Percentiles rank a stretch among this genome's conserved stretches.
These are phyloP conservation scores for Acacia acuminata DNA, from an alignment of 306 rosid species.

Conservation along the genomic window DNA sequence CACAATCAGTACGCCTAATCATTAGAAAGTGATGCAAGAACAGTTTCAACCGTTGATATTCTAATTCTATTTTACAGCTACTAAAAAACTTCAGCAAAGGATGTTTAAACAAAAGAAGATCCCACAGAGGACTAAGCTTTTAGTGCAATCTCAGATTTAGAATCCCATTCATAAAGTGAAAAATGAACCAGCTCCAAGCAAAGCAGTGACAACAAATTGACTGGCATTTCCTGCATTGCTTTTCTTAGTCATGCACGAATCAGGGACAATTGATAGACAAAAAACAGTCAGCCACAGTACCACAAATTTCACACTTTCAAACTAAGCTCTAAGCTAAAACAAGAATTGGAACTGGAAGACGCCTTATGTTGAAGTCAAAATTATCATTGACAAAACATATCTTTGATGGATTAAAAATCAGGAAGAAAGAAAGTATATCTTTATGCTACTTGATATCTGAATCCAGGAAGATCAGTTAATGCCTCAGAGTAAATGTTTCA, in stretches of 20 bases:
- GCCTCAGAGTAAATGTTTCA: neutral
- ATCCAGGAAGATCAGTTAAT: conserved; percentile 22
- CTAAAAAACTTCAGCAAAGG: neutral
- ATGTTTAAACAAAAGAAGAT: conserved; percentile 19
- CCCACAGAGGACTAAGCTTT: conserved; percentile 3
- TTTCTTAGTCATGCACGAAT: neutral
- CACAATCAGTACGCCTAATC: conserved; percentile 22
- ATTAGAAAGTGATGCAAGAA: conserved; percentile 3
- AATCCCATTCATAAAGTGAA: neutral
- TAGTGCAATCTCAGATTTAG: neutral
- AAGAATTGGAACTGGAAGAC: neutral
- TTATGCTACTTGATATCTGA: neutral
- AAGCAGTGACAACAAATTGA: neutral
- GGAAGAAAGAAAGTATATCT: neutral
- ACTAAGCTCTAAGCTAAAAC: neutral
- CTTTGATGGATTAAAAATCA: conserved; percentile 8
- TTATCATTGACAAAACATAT: conserved; percentile 8
- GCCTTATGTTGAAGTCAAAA: conserved; percentile 12
- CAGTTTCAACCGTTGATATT: neutral
- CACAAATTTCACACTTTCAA: neutral
- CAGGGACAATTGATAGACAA: neutral
- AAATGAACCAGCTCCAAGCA: conserved; percentile 4
- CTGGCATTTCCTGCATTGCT: neutral
- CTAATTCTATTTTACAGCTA: neutral
- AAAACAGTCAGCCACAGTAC: neutral